A percentile compares a stretch with the other conserved stretches of the same genome.
phyloP scores from a whole-genome alignment of 306 rosid genomes.

The Nissolia schottii region DNA sequence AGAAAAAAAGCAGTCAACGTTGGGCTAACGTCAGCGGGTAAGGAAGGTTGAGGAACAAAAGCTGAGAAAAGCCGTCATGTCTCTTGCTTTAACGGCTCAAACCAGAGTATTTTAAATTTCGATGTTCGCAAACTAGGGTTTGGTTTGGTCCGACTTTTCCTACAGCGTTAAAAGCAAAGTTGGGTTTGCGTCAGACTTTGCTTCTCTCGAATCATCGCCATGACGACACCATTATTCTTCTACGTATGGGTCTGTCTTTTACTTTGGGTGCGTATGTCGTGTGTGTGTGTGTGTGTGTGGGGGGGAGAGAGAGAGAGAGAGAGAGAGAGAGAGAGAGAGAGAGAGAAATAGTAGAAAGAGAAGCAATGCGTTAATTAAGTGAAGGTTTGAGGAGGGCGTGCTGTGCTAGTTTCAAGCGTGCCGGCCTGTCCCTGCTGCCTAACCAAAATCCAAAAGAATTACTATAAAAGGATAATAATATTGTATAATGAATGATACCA shows the following conservation, averaged over 20 bases:
- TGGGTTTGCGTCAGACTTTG: slow-evolving; percentile 58
- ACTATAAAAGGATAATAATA: background rate
- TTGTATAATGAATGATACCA: slow-evolving; percentile 7
- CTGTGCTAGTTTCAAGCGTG: slow-evolving; percentile 25
- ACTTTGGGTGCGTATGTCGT: background rate
- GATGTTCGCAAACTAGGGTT: background rate
- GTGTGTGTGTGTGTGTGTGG: background rate
- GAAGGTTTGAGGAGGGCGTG: slow-evolving; percentile 25
- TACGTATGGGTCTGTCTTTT: slow-evolving; percentile 17
- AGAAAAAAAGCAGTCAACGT: slow-evolving; percentile 52
- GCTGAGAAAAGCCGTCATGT: slow-evolving; percentile 78
- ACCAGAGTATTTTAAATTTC: background rate
- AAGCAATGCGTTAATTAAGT: background rate
- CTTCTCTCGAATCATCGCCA: slow-evolving; percentile 30
- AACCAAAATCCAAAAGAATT: slow-evolving; percentile 5
- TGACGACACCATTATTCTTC: slow-evolving; percentile 44
- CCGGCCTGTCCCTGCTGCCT: slow-evolving; percentile 23
- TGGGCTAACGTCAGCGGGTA: slow-evolving; percentile 57
- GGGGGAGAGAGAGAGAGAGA: background rate
- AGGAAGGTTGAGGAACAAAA: slow-evolving; percentile 48
- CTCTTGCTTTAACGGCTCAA: slow-evolving; percentile 56
- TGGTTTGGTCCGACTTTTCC: slow-evolving; percentile 8
- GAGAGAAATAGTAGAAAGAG: too few relatives aligned
- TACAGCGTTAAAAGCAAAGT: slow-evolving; percentile 28
- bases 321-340: too few relatives aligned